phyloP scores from a whole-genome alignment of 495 filamentous ascomycete genomes.

The Aspergillus taichungensis region DNA sequence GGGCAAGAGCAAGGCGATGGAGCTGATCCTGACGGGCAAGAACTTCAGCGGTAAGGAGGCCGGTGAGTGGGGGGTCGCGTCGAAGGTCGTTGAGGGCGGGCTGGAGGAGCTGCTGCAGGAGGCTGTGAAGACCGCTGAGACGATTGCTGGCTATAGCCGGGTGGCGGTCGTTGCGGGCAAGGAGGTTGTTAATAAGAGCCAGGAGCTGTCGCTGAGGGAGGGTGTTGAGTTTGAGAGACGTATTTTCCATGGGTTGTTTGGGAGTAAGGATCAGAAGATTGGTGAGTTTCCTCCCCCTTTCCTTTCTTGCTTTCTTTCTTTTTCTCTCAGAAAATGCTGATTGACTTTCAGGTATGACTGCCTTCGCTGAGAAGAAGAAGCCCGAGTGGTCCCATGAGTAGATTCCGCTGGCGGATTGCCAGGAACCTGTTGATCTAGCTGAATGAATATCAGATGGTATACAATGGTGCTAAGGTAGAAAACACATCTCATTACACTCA shows the following conservation, averaged over 20 bases:
- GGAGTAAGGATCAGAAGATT: conserved; percentile 92
- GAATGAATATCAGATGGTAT: too few species aligned
- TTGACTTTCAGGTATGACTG: conserved; percentile 60
- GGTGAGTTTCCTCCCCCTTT: conserved; percentile 43
- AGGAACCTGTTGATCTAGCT: conserved; percentile 5
- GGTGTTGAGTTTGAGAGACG: conserved; percentile 91
- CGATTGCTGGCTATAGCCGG: conserved; percentile 70
- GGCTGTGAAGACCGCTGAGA: conserved; percentile 73
- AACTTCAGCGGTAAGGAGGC: conserved; percentile 76
- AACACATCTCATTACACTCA: conserved; percentile 16
- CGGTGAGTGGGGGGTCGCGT: conserved; percentile 82
- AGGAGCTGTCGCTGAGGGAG: conserved; percentile 76
- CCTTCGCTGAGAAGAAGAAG: conserved; percentile 92
- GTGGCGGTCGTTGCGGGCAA: conserved; percentile 86
- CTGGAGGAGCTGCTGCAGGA: conserved; percentile 68
- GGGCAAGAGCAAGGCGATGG: conserved; percentile 89
- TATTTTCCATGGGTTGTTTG: conserved; percentile 88
- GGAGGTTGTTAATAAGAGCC: conserved; percentile 96
- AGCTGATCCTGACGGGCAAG: conserved; percentile 80
- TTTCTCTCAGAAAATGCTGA: conserved; percentile 14
- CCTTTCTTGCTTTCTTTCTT: not conserved
- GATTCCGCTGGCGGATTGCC: conserved; percentile 7
- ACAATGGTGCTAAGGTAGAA: not conserved
- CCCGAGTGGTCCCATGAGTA: conserved; percentile 83
- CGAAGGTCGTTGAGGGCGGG: conserved; percentile 69